Conservation (phyloP, 768 basidiomycete species). For the Sistotremastrum niveocremeum region DNA sequence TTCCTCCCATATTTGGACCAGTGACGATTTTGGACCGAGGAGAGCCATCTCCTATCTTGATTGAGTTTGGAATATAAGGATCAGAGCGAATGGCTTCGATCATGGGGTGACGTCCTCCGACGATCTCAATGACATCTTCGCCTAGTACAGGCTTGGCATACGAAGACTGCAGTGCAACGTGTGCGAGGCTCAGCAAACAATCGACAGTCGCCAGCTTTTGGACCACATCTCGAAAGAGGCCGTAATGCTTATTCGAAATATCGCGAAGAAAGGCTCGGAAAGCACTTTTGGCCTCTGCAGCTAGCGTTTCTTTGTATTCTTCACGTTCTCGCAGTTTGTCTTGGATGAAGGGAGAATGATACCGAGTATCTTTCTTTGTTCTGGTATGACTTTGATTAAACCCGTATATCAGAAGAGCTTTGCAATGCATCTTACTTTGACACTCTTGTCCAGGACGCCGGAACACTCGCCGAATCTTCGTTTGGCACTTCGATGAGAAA, state of each 20-base stretch:
- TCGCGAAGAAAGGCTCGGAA: conserved; percentile 57
- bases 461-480: conserved; percentile 31
- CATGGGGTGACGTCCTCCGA: conserved; percentile 88
- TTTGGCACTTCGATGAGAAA: conserved; percentile 71
- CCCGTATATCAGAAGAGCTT: conserved; percentile 6
- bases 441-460: conserved; percentile 47
- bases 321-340: conserved; percentile 55
- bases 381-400: conserved; percentile 21
- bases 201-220: conserved; percentile 76
- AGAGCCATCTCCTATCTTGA: conserved; percentile 44
- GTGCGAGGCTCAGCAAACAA: conserved; percentile 75
- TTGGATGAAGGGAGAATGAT: conserved; percentile 57
- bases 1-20: conserved; percentile 82
- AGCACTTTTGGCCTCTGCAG: conserved; percentile 51
- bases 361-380: conserved; percentile 60
- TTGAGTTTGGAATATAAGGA: conserved; percentile 78
- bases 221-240: conserved; percentile 56
- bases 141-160: conserved; percentile 73
- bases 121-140: conserved; percentile 49
- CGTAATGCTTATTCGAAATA: conserved; percentile 56
- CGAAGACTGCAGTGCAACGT: conserved; percentile 58
- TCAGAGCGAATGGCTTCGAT: conserved; percentile 64
- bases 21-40: conserved; percentile 60
- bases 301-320: conserved; percentile 58
- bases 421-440: conserved; percentile 36